These are phyloP conservation scores for Cutaneotrichosporon cyanovorans DNA, from an alignment of 1,284 basidiomycete genomes.

Conservation along the genomic window DNA sequence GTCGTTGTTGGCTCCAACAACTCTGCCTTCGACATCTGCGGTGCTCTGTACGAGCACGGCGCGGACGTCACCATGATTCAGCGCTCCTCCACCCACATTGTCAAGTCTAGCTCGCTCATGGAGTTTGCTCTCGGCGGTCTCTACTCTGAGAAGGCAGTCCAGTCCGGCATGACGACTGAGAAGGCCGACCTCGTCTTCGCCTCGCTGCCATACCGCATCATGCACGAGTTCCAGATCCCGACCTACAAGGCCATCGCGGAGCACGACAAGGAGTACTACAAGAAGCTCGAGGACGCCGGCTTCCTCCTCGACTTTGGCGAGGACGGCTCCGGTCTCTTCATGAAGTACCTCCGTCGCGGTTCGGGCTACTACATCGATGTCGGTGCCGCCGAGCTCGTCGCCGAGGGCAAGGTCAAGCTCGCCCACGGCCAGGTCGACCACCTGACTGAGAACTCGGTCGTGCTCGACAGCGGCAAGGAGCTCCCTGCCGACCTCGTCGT, in stretches of 20 bases:
- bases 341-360: constrained; percentile 18
- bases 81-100: constrained; percentile 47
- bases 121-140: constrained; percentile 48
- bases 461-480: constrained; percentile 8
- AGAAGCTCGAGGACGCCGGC: constrained; percentile 13
- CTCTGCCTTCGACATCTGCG: constrained; percentile 18
- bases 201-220: constrained; percentile 48
- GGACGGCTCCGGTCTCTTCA: constrained; percentile 15
- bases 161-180: constrained; percentile 51
- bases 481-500: constrained; percentile 16
- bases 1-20: constrained; percentile 17
- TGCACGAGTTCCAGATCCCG: constrained; percentile 51
- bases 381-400: constrained; percentile 18
- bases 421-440: constrained; percentile 18
- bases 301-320: constrained; percentile 23
- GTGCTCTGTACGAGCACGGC: constrained; percentile 41
- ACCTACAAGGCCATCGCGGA: constrained; percentile 35
- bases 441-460: constrained; percentile 15
- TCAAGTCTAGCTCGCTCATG: constrained; percentile 47
- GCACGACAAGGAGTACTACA: constrained; percentile 13
- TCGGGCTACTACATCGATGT: constrained; percentile 18
- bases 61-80: constrained; percentile 44
- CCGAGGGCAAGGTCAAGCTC: constrained; percentile 23
- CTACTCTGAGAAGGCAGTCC: constrained; percentile 54
- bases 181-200: constrained; percentile 47